A percentile compares a stretch with the other conserved stretches of the same genome.
Evolutionary conservation across 192 early-diverging fungal genomes (phyloP).

Genomic region (Mortierella alpina): DNA sequence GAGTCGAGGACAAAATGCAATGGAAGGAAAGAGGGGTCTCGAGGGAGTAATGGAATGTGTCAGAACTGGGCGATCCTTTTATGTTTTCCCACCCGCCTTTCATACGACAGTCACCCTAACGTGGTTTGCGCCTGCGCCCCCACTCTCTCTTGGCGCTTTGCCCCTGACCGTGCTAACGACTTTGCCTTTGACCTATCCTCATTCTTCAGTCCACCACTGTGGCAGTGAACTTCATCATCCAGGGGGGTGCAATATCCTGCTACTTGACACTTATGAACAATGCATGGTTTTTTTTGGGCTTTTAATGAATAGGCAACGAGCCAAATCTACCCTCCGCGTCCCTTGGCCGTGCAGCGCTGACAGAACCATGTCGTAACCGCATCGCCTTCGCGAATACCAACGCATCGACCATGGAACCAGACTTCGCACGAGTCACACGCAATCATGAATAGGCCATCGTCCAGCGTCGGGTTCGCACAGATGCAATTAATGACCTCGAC

Average conservation of each 20-base stretch:
- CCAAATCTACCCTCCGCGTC: background rate
- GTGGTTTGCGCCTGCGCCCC: too few species aligned
- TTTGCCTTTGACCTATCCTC: too few species aligned
- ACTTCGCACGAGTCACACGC: constrained; percentile 68
- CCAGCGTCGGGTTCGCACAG: constrained; percentile 65
- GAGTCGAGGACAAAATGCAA: background rate
- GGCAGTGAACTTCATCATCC: too few species aligned
- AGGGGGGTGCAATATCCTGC: too few species aligned
- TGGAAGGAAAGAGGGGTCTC: background rate
- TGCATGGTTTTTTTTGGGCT: background rate
- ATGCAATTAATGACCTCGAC: constrained; percentile 66
- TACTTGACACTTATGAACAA: background rate
- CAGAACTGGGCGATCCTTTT: background rate
- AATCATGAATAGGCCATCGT: constrained; percentile 73
- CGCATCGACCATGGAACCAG: constrained; percentile 75
- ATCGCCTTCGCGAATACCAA: constrained; percentile 56
- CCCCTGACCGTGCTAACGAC: too few species aligned
- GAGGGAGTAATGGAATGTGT: background rate
- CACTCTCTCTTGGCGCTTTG: too few species aligned
- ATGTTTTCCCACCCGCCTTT: background rate
- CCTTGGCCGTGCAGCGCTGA: constrained; percentile 51
- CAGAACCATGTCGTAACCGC: constrained; percentile 62
- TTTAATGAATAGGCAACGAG: background rate
- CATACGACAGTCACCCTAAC: too few species aligned
- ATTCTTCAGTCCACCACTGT: too few species aligned